Evolutionary conservation across 169 alveolate species (phyloP), one percentile per base, ranked within the genome.

Genomic region (Eimeria maxima): DNA sequence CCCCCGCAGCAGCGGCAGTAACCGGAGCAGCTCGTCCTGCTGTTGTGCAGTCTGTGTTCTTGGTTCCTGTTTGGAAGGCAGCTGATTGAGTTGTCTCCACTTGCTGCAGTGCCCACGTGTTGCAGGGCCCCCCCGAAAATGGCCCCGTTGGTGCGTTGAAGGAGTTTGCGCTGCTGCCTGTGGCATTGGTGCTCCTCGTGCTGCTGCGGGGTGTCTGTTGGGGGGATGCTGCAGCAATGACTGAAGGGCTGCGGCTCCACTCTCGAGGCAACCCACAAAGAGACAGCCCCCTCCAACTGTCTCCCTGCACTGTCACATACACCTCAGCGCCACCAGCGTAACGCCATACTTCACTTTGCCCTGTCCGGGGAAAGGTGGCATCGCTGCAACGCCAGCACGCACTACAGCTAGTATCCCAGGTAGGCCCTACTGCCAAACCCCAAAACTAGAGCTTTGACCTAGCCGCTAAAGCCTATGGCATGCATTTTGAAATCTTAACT

Each of bases 261-360:
- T 47, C 90, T 14, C 90, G 90, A 33, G 90, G 90, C 27, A 81
- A 38, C 13, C 90, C 90, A 44, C 90, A 81, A 53, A 81, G 90
- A 6, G 90, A 81, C 45, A 81, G 29, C 8, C 69, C 90, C 27
- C 73, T 45, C 90, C 90, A 81, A 47, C 53, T 81, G 71, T 45
- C 90, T 81, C 24, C 29, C 14, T 53, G 67, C 18, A 24, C 18
- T 50, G 90, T 81, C 47, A 81, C 90, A 45, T 81, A 81, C 69
- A 81, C 55, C 50, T 76, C 65, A 47, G 55, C 44, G 87, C 87
- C 87, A 4, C 24, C 87, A 7, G 38, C 60, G 63, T 76, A 76
- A 16, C 87, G 11, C 87, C 87, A 76, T 18, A 76, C 60, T 42
- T 76, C 87, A 38, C 38, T 18, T 42, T 76, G n/a, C 65, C 55